Conservation (phyloP, 2,329 filamentous ascomycete genomes). For the Thielaviopsis euricoi region DNA sequence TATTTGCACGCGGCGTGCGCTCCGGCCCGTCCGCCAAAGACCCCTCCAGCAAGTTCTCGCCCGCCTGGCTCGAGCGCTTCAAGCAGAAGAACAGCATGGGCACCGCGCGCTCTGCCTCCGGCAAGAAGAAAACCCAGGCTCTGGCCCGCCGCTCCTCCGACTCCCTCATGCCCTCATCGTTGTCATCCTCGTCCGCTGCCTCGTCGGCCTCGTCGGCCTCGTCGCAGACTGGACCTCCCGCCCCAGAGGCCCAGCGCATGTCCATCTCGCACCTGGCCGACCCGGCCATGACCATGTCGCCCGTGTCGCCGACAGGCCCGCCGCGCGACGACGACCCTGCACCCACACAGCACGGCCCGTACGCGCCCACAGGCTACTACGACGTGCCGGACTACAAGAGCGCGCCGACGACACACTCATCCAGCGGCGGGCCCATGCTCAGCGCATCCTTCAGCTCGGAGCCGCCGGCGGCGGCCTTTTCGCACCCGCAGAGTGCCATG, state of each 20-base stretch:
- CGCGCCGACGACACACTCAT: neutral
- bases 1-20: slow-evolving; percentile 59
- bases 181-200: no score
- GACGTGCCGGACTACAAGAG: neutral
- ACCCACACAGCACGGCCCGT: neutral
- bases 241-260: slow-evolving; percentile 19
- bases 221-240: slow-evolving; percentile 35
- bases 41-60: slow-evolving; percentile 50
- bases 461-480: slow-evolving; percentile 28
- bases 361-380: slow-evolving; percentile 3
- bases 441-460: neutral
- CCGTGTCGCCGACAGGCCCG: slow-evolving; percentile 30
- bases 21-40: slow-evolving; percentile 51
- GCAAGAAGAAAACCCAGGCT: neutral
- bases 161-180: neutral
- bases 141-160: neutral
- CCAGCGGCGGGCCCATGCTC: neutral
- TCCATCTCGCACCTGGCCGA: slow-evolving; percentile 20
- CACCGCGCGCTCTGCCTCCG: neutral
- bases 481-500: slow-evolving; percentile 51
- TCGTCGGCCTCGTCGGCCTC: no score
- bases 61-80: slow-evolving; percentile 84
- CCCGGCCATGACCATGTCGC: slow-evolving; percentile 18
- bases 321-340: neutral
- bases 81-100: slow-evolving; percentile 67